Base-by-base conservation (phyloP, 805 yeast species). In the Sugiyamaella smithiae region DNA sequence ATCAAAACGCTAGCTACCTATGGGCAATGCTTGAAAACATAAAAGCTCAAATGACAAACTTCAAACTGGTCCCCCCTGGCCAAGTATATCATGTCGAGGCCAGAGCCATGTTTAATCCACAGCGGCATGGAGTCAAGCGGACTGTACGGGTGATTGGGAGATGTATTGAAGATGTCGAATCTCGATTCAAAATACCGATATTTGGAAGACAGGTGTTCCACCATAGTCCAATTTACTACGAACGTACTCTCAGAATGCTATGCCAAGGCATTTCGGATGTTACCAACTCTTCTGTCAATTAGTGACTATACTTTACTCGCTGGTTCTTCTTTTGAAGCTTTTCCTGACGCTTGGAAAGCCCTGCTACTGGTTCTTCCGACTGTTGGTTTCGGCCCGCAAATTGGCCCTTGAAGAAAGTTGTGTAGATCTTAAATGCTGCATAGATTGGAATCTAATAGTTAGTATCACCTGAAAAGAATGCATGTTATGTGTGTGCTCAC, bases 341-440 rank as follows among this genome's bases (percentile, higher is more conserved):
- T 28, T 60, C 61, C 48, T 71, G 69, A 52, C 76, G 60, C 52
- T 70, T 72, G 42, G 50, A 55, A 58, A 45, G 64, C 52, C 24
- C 41, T n/a, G 41, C 50, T 14, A 46, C 51, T 8, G 40, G 46
- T 9, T 31, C 50, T 12, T 31, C 49, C 2, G 53, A 29, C 22
- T 35, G 38, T 19, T 35, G 6, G 43, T 38, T 40, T 54, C 43
- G 41, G 42, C 40, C 20, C 51, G 42, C 64, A 32, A 59, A 25
- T 48, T 61, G 48, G 22, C 67, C 55, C 40, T 54, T 51, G 36
- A 64, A 55, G 14, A 73, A 67, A 28, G 76, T 53, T 1, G 74
- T 68, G 52, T 67, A 67, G 16, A 77, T 53, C 60, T 77, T 78
- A 66, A 71, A 79, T 4, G 58, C 61, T 2, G 80, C 79, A 63